Evolutionary conservation across 106 monocot genomes (phyloP).

Genomic region (Alisma plantagoaquatica): DNA sequence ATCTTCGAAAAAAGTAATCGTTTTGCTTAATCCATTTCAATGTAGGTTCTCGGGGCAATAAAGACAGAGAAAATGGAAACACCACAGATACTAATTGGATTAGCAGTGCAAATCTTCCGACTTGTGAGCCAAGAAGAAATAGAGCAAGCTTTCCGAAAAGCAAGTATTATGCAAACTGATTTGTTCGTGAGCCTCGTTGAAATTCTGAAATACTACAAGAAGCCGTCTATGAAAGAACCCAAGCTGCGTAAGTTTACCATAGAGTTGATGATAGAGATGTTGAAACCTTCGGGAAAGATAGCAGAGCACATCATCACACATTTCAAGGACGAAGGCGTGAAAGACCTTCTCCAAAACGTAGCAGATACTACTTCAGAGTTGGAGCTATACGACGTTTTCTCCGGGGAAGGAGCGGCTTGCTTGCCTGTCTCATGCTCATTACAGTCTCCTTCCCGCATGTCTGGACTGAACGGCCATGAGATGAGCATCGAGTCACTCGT

Average conservation of each 20-base stretch:
- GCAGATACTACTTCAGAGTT: slow-evolving; percentile 66
- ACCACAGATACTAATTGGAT: slow-evolving; percentile 48
- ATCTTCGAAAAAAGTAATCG: no score
- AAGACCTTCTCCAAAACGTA: slow-evolving; percentile 27
- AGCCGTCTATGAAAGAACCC: slow-evolving; percentile 39
- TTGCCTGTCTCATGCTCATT: no score
- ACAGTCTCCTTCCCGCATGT: no score
- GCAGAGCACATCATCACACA: slow-evolving; percentile 14
- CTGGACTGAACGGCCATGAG: slow-evolving; percentile 33
- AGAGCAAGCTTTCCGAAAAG: slow-evolving; percentile 15
- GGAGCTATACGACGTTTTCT: slow-evolving; percentile 56
- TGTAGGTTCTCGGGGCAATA: slow-evolving; percentile 36
- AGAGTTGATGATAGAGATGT: slow-evolving; percentile 40
- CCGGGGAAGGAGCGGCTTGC: no score
- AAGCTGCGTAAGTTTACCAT: slow-evolving; percentile 55
- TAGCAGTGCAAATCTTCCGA: slow-evolving; percentile 40
- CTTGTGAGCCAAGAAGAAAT: slow-evolving; percentile 20
- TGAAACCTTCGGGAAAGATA: no score
- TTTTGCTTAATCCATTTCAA: no score
- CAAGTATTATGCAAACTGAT: slow-evolving; percentile 13
- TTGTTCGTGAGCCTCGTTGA: slow-evolving; percentile 27
- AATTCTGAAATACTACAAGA: slow-evolving; percentile 25
- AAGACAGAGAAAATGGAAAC: slow-evolving; percentile 15
- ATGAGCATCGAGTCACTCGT: slow-evolving; percentile 22
- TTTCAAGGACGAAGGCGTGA: slow-evolving; percentile 29